Conservation (phyloP, 495 filamentous ascomycete genomes). For the Hypoxylon rickii region DNA sequence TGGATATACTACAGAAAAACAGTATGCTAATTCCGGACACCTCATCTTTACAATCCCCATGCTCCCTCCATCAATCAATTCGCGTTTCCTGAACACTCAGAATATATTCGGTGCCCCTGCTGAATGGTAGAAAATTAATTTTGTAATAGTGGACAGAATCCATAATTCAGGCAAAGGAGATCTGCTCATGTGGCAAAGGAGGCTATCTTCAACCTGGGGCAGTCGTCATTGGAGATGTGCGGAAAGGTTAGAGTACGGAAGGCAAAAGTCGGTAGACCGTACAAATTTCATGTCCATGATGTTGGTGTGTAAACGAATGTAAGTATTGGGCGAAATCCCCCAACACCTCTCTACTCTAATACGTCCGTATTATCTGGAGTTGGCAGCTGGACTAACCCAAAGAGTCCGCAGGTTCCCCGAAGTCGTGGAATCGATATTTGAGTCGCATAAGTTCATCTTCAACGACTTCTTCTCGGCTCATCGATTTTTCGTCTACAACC, state of each 20-base stretch:
- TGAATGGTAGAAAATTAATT: background rate
- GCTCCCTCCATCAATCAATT: background rate
- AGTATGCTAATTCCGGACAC: slow-evolving; percentile 10
- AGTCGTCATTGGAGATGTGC: slow-evolving; percentile 40
- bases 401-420: slow-evolving; percentile 32
- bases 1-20: slow-evolving; percentile 36
- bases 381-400: background rate
- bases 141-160: slow-evolving; percentile 29
- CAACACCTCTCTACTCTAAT: background rate
- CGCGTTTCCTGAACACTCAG: background rate
- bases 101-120: background rate
- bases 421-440: slow-evolving; percentile 36
- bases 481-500: slow-evolving; percentile 34
- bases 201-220: slow-evolving; percentile 39
- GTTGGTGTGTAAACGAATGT: slow-evolving; percentile 40
- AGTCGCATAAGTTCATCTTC: slow-evolving; percentile 36
- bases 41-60: background rate
- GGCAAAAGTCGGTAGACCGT: slow-evolving; percentile 29
- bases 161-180: slow-evolving; percentile 26
- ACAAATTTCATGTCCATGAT: slow-evolving; percentile 39
- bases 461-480: slow-evolving; percentile 39
- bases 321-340: slow-evolving; percentile 2
- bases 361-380: background rate
- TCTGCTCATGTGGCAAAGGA: slow-evolving; percentile 37
- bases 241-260: slow-evolving; percentile 30